These are phyloP conservation scores for Vitis cinerea DNA, from an alignment of 164 flowering plant genomes.

Conservation along the genomic window DNA sequence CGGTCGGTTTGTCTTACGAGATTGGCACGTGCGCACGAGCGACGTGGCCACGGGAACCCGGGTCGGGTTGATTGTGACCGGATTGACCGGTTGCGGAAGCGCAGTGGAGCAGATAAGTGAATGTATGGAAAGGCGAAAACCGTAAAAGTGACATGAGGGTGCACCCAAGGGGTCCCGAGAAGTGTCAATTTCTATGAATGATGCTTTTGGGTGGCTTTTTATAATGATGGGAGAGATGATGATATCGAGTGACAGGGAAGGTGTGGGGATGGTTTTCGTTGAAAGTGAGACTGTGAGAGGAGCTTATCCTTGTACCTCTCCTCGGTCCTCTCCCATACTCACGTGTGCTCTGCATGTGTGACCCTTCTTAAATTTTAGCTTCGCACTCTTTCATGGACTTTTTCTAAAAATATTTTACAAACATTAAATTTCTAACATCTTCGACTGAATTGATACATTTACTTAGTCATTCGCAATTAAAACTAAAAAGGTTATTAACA, in stretches of 20 bases:
- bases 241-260: conserved; percentile 1
- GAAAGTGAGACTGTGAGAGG: conserved; percentile 23
- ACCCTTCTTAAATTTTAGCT: not conserved
- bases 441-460: too few relatives aligned
- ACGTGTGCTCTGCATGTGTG: conserved; percentile 13
- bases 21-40: conserved; percentile 18
- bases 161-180: too few relatives aligned
- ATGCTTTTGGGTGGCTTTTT: conserved; percentile 11
- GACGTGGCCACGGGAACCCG: conserved; percentile 2
- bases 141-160: too few relatives aligned
- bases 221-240: not conserved
- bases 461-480: too few relatives aligned
- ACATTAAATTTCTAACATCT: too few relatives aligned
- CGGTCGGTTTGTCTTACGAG: conserved; percentile 15
- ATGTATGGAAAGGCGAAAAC: too few relatives aligned
- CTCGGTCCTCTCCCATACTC: not conserved
- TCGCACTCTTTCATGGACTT: too few relatives aligned
- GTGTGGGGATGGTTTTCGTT: conserved; percentile 7
- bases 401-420: too few relatives aligned
- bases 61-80: not conserved
- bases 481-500: too few relatives aligned
- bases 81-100: not conserved
- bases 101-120: too few relatives aligned
- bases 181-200: conserved; percentile 14
- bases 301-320: conserved; percentile 7